Percentiles rank a stretch among this genome's conserved stretches.
Evolutionary conservation across 2,329 filamentous ascomycete species (phyloP).

Genomic region (Didymellaceae sp.): DNA sequence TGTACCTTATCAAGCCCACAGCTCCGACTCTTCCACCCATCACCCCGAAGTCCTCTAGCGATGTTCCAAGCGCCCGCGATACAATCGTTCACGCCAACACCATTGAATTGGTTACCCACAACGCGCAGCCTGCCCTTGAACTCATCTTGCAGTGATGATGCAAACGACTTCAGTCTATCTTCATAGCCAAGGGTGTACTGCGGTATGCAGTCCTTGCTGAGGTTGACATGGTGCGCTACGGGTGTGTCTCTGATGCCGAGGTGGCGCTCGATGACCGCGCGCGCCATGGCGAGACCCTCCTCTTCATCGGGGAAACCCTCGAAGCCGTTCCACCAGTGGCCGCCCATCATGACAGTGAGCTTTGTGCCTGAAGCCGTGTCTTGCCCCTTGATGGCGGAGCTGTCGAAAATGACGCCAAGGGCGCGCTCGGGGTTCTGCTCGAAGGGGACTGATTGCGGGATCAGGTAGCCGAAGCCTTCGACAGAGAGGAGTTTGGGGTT

Average conservation of each 20-base stretch:
- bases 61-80: conserved; percentile 64
- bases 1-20: conserved; percentile 34
- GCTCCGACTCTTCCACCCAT: conserved; percentile 37
- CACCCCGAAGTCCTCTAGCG: conserved; percentile 48
- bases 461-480: conserved; percentile 87
- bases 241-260: conserved; percentile 72
- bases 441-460: conserved; percentile 74
- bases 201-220: conserved; percentile 79
- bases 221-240: conserved; percentile 64
- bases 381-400: conserved; percentile 65
- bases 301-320: conserved; percentile 67
- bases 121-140: conserved; percentile 72
- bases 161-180: conserved; percentile 61
- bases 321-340: conserved; percentile 84
- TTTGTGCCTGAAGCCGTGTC: conserved; percentile 74
- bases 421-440: conserved; percentile 81
- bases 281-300: conserved; percentile 73
- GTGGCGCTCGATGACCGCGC: conserved; percentile 73
- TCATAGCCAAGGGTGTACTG: conserved; percentile 86
- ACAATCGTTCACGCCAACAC: conserved; percentile 59
- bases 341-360: conserved; percentile 92
- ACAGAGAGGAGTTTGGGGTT: conserved; percentile 68
- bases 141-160: conserved; percentile 61
- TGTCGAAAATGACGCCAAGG: conserved; percentile 93
- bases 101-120: conserved; percentile 56